Conservation (phyloP, 345 rosid species). For the Zanthoxylum bungeanum region DNA sequence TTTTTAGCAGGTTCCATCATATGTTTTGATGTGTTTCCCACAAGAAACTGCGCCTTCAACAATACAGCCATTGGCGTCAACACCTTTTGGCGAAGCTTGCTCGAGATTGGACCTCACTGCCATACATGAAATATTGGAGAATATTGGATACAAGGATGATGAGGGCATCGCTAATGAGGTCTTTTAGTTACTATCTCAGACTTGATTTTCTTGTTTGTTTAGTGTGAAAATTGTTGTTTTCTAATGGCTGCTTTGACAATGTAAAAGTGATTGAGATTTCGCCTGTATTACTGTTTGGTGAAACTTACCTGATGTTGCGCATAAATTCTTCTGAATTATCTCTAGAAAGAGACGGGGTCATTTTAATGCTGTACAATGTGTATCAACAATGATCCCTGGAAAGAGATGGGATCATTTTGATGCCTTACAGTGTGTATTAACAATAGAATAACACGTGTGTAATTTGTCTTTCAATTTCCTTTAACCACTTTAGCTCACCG, state of each 20-base stretch:
- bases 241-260: not conserved
- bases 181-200: slow-evolving; percentile 1
- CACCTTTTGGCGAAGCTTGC: slow-evolving; percentile 89
- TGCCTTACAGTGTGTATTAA: not conserved
- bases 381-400: too few species aligned
- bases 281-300: not conserved
- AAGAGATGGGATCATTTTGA: not conserved
- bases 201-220: slow-evolving; percentile 10
- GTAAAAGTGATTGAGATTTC: not conserved
- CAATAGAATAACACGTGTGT: not conserved
- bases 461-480: not conserved
- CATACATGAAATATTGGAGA: slow-evolving; percentile 79
- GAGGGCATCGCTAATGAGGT: slow-evolving; percentile 94
- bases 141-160: slow-evolving; percentile 90
- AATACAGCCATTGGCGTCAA: slow-evolving; percentile 44
- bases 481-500: not conserved
- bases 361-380: too few species aligned
- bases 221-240: not conserved
- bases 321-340: not conserved
- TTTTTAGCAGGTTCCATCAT: slow-evolving; percentile 61
- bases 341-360: too few species aligned
- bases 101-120: slow-evolving; percentile 81
- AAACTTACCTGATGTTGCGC: not conserved
- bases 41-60: slow-evolving; percentile 45
- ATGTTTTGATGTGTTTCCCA: slow-evolving; percentile 52